phyloP scores from a whole-genome alignment of 768 basidiomycete genomes.

The Boletus edulis region DNA sequence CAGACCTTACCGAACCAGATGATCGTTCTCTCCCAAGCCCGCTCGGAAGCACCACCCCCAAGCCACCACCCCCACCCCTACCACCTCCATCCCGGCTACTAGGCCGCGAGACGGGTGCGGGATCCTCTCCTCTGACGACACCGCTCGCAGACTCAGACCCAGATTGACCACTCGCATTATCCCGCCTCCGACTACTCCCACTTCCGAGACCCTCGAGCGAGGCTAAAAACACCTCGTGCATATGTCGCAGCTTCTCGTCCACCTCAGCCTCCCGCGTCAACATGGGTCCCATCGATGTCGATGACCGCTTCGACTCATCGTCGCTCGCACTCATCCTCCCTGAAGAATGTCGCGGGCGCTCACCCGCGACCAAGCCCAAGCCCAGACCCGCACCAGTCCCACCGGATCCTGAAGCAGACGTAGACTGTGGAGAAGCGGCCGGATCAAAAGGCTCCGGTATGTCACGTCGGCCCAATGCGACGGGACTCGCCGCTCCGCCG shows the following conservation, averaged over 20 bases:
- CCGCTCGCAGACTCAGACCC: slow-evolving; percentile 12
- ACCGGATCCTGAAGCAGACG: neutral
- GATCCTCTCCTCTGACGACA: slow-evolving; percentile 6
- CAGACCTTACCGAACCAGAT: slow-evolving; percentile 32
- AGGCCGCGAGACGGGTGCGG: slow-evolving; percentile 4
- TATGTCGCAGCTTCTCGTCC: slow-evolving; percentile 57
- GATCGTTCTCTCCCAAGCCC: slow-evolving; percentile 23
- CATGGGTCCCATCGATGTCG: slow-evolving; percentile 45
- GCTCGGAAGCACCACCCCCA: slow-evolving; percentile 13
- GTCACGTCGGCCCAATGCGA: neutral
- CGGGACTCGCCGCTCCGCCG: slow-evolving; percentile 6
- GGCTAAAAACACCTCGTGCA: slow-evolving; percentile 67
- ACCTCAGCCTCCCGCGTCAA: slow-evolving; percentile 66
- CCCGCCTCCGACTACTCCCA: slow-evolving; percentile 29
- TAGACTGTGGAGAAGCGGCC: slow-evolving; percentile 1
- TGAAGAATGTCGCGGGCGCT: slow-evolving; percentile 15
- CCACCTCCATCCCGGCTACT: slow-evolving; percentile 7
- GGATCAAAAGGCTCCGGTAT: neutral
- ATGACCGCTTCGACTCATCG: slow-evolving; percentile 22
- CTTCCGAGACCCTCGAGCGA: slow-evolving; percentile 60
- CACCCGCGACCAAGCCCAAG: slow-evolving; percentile 18
- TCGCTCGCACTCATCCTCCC: slow-evolving; percentile 18
- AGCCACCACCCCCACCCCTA: neutral
- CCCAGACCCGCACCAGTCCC: slow-evolving; percentile 4
- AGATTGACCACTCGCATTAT: slow-evolving; percentile 10